These are phyloP conservation scores for Pyrus bretschneideri DNA, from an alignment of 306 rosid species.

Conservation along the genomic window DNA sequence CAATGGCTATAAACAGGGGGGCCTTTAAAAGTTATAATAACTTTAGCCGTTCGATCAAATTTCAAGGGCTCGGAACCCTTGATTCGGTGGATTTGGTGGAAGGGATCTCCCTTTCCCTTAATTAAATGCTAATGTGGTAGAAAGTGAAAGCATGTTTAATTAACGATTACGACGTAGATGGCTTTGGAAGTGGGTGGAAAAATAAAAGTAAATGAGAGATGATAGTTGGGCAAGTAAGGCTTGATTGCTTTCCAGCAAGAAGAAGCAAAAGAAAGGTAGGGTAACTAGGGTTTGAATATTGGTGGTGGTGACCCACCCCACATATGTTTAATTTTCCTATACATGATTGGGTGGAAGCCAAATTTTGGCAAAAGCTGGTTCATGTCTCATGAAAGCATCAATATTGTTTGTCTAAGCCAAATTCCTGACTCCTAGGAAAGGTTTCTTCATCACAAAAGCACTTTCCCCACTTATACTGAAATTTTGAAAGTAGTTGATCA, in stretches of 20 bases:
- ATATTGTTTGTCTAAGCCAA: background rate
- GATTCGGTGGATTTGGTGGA: no score
- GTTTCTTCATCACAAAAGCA: conserved; percentile 19
- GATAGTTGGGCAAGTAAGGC: conserved; percentile 3
- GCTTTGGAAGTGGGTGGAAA: background rate
- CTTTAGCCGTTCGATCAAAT: no score
- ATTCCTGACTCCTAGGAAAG: conserved; percentile 8
- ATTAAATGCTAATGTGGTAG: background rate
- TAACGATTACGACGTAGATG: background rate
- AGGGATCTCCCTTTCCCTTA: no score
- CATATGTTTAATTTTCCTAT: background rate
- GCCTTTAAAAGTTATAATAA: no score
- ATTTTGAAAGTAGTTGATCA: background rate
- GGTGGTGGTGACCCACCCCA: conserved; percentile 14
- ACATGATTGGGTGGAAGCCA: background rate
- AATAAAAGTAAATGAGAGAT: background rate
- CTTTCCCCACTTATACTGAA: background rate
- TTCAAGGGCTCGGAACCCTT: no score
- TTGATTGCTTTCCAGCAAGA: background rate
- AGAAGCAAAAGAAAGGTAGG: background rate
- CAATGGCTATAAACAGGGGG: no score
- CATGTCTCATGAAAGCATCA: conserved; percentile 11
- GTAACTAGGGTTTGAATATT: background rate
- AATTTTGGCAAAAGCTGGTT: conserved; percentile 1
- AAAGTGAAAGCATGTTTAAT: background rate